Evolutionary conservation across 371 early-diverging fungal species (phyloP), one percentile per base, ranked within the genome.

Genomic region (Apophysomyces variabilis): DNA sequence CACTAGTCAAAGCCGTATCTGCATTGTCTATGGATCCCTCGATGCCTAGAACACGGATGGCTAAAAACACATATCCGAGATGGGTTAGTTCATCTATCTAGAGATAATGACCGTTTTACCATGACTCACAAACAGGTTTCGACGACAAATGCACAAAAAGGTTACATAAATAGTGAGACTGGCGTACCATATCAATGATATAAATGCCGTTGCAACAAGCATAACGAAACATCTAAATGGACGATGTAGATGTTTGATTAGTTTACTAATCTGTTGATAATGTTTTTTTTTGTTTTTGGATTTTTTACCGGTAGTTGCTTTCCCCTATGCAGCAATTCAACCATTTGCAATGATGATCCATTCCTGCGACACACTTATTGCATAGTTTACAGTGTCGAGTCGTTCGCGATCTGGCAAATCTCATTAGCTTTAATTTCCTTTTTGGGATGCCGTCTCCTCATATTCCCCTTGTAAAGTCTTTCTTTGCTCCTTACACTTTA

Each of bases 321-420:
- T 68, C 64, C 7, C 95, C 95, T 44, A 95, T 84, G 70, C 94
- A 94, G 7, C 87, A 88, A 65, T 90, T 90, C 12, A 95, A 74
- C 83, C 87, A 95, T 54, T 82, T 79, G 67, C 95, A 95, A 66
- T 94, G 95, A 70, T 95, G 95, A 74, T 95, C 95, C 82, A 88
- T 87, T 2, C 76, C 82, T 3, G 75, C 86, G 11, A 95, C 88
- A 71, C 95, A 95, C 67, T 93, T 93, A 83, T 93, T 93, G 80
- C 95, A 94, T 39, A 87, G 73, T 77, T 90, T 88, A 67, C 92
- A 91, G 67, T 91, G 92, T 9, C 89, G 79, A 18, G 90, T 89
- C 8, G 66, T 69, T 43, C 66, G 67, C 41, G 75, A 58, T 39
- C 78, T 78, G 50, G 5, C 11, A 46, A 6, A 14, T 9, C n/a